Percentiles rank a stretch among this genome's conserved stretches.
Conservation (phyloP, 305 asterid genomes). For the Nicotiana rustica region DNA sequence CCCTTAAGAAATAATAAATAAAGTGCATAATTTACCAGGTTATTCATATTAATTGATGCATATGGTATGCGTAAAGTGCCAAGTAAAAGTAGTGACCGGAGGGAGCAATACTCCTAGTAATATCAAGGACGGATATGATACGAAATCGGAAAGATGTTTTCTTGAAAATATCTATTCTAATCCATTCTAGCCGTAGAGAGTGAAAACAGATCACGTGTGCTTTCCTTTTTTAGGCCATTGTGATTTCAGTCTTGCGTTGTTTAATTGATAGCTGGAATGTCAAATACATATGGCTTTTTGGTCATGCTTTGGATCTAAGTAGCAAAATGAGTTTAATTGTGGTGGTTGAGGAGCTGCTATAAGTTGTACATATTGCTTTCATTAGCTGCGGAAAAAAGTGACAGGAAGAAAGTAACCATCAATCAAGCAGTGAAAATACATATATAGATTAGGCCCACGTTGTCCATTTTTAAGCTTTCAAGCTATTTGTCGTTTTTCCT, state of each 20-base stretch:
- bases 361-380: conserved; percentile 13
- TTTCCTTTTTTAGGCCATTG: background rate
- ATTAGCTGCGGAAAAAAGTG: background rate
- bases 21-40: no score
- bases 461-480: conserved; percentile 34
- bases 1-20: no score
- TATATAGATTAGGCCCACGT: conserved; percentile 27
- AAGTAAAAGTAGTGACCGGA: no score
- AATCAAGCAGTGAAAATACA: conserved; percentile 38
- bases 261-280: conserved; percentile 19
- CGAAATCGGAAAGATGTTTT: background rate
- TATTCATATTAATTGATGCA: no score
- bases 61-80: no score
- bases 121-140: background rate
- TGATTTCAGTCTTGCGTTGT: background rate
- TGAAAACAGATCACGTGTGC: background rate
- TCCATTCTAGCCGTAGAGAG: background rate
- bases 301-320: background rate
- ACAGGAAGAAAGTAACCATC: conserved; percentile 19
- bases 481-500: conserved; percentile 20
- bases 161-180: background rate
- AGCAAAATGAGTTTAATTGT: background rate
- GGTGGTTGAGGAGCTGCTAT: conserved; percentile 6
- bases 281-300: background rate
- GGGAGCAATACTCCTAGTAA: background rate